Base-by-base conservation (phyloP, 73 alveolate genomes). In the Paramecium octaurelia region DNA sequence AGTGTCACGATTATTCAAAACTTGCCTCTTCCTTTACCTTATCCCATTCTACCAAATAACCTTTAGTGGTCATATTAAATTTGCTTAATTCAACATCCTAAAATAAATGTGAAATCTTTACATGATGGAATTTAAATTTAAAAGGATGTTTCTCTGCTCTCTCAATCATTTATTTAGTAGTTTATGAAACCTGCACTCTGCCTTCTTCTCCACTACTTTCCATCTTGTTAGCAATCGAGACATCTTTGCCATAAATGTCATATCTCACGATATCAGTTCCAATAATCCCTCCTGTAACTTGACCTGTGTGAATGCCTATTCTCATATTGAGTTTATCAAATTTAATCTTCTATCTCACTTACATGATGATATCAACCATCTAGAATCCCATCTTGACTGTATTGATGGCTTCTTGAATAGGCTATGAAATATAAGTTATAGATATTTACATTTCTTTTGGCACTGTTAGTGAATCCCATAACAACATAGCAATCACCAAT, bases 361-460 rank as follows among this genome's bases (percentile, higher is more conserved):
- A 93, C 77, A 93, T 94, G 12, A 96, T 96, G 38, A 96, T 96
- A 43, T 94, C 95, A 42, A 96, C 95, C 98, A 96, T 96, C 57
- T 86, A 92, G 77, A 93, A 95, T 70, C 97, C 98, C 97, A 96
- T 94, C 60, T 96, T 94, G 12, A 96, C 88, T n/a, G 95, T 97
- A 96, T 96, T 94, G 86, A 92, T 94, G 23, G 97, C 97, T 92
- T 92, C 95, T 59, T 92, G 54, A 2, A 86, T 68, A 2, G 95
- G 93, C 86, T 71, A 71, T 24, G 2, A 38, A 29, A 7, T 38
- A 16, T 8, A n/a, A 34, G 6, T 35, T 38, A 3, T 21, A 21
- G 4, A 20, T 31, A 64, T 12, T 3, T 34, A 75, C 84, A 58
- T 92, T 92, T 83, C 95, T 80, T 36, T 84, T 92, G 20, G 86